Percentiles rank a stretch among this genome's conserved stretches.
Evolutionary conservation across 306 rosid genomes (phyloP).

Genomic region (Rubus parviflorus): DNA sequence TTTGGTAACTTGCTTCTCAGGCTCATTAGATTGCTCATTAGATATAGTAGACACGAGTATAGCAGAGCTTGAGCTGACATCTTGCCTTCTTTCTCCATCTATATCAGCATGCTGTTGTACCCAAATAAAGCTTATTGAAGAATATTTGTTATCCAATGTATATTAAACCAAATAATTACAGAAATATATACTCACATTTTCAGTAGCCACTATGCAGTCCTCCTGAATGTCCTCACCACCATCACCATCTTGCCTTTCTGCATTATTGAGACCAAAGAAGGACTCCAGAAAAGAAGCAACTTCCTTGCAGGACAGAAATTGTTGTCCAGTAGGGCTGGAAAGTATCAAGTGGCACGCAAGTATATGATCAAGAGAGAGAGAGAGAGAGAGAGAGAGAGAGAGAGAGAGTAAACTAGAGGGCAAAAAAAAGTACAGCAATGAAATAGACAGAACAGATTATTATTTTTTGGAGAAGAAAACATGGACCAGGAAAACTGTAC

Average conservation of each 20-base stretch:
- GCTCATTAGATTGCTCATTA: conserved; percentile 44
- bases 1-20: conserved; percentile 44
- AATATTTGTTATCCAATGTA: not conserved
- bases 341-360: conserved; percentile 28
- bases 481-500: too few relatives aligned
- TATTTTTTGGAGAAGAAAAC: not conserved
- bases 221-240: conserved; percentile 38
- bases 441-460: not conserved
- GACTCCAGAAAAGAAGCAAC: conserved; percentile 66
- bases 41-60: conserved; percentile 30
- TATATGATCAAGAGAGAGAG: conserved; percentile 8
- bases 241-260: conserved; percentile 28
- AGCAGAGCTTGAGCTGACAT: conserved; percentile 32
- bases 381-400: not conserved
- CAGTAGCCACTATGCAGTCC: conserved; percentile 33
- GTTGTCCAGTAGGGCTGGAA: conserved; percentile 79
- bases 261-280: conserved; percentile 30
- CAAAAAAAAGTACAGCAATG: not conserved
- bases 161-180: conserved; percentile 9
- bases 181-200: conserved; percentile 44
- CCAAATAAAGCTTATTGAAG: conserved; percentile 34
- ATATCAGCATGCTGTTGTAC: conserved; percentile 50
- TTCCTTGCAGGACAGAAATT: conserved; percentile 75
- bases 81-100: conserved; percentile 44
- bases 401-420: not conserved